phyloP scores from a whole-genome alignment of 2,329 filamentous ascomycete species.

The Aquanectria penicillioides region DNA sequence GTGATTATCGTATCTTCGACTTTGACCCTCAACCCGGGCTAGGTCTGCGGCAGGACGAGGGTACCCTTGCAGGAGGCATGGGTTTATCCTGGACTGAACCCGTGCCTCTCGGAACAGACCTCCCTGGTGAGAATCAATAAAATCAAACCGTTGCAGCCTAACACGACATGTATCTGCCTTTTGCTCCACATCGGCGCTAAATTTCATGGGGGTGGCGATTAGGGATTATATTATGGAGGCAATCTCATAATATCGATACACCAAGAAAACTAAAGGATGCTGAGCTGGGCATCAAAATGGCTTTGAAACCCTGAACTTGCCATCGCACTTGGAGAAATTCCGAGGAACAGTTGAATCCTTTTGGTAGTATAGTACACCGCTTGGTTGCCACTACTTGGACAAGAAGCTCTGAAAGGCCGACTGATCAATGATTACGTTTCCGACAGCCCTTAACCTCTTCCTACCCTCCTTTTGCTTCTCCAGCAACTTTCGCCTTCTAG shows the following conservation, averaged over 20 bases:
- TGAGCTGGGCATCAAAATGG: conserved; percentile 24
- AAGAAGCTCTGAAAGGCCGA: conserved; percentile 95
- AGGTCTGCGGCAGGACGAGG: conserved; percentile 57
- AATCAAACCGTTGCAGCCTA: conserved; percentile 8
- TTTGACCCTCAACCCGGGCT: conserved; percentile 52
- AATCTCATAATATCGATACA: background rate
- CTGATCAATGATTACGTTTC: conserved; percentile 96
- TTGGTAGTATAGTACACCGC: background rate
- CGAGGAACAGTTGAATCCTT: background rate
- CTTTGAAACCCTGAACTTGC: background rate
- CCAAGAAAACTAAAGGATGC: background rate
- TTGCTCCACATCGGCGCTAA: no score
- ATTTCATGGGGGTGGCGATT: no score
- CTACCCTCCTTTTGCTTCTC: conserved; percentile 97
- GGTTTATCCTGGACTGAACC: conserved; percentile 48
- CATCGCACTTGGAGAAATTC: background rate
- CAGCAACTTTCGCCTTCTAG: conserved; percentile 83
- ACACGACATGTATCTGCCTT: no score
- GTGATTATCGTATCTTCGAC: conserved; percentile 72
- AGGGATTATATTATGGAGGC: no score
- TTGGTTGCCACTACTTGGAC: conserved; percentile 67
- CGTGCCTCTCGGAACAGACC: conserved; percentile 50
- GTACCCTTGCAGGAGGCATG: conserved; percentile 47
- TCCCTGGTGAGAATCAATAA: conserved; percentile 47
- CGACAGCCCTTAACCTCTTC: conserved; percentile 84